Evolutionary conservation across 768 basidiomycete genomes (phyloP), one percentile per base, ranked within the genome.

Genomic region (Suillus clintonianus): DNA sequence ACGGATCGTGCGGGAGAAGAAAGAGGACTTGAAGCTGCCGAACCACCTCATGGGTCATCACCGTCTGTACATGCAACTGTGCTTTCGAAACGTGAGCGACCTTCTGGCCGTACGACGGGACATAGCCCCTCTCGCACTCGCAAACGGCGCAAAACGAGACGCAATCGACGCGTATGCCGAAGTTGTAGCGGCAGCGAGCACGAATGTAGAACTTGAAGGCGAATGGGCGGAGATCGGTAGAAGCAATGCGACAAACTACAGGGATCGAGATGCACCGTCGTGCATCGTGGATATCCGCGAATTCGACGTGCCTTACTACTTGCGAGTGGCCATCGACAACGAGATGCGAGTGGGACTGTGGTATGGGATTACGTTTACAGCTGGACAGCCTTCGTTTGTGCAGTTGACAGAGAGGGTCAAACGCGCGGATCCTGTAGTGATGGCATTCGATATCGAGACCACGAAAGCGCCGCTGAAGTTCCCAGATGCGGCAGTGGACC

Each of bases 381-480:
- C 87, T 4, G 96, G 95, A 5, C 87, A 90, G 62, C 93, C 95
- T 5, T 78, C 80, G 14, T 87, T 99, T 72, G 79, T 77, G 42
- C 88, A 78, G 53, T 84, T 99, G 62, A 77, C 81, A 24, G 93
- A 96, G 68, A 88, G 94, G 62, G 95, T 99, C 64, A 97, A 97
- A 74, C 95, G 97, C 85, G 95, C 97, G 24, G 97, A 99, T 71
- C 97, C 97, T 0, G 95, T 99, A 48, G 95, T 99, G 59, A 91
- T 99, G 94, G 97, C 97, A 0, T 99, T 83, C 75, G 97, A 99
- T 87, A 99, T 99, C 72, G 97, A 99, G 77, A 96, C 94, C 19
- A 97, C 96, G 2, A 99, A 99, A 79, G 91, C 94, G n/a, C 97
- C 97, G n/a, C 87, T 99, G 70, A 99, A 99, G 77, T 99, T 99